Conservation (phyloP, 2,329 filamentous ascomycete species). For the Monilinia fructicola region DNA sequence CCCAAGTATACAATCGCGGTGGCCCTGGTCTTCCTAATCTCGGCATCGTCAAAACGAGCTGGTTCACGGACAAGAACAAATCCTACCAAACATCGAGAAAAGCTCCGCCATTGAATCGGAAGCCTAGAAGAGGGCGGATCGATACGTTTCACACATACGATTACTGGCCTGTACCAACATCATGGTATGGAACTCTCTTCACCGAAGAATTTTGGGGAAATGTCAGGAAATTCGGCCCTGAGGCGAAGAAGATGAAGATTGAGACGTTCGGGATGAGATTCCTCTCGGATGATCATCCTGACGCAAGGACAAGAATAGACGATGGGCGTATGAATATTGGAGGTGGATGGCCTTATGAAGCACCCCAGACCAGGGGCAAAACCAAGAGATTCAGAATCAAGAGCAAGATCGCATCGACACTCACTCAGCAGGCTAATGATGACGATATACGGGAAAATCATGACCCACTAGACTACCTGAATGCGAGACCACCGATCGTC, state of each 20-base stretch:
- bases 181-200: background rate
- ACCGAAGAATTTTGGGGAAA: conserved; percentile 4
- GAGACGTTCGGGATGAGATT: background rate
- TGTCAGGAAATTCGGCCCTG: background rate
- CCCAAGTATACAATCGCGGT: conserved; percentile 2
- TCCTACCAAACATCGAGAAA: conserved; percentile 6
- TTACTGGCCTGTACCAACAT: conserved; percentile 9
- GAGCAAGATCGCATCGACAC: background rate
- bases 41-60: conserved; percentile 8
- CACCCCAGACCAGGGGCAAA: background rate
- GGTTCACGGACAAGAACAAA: conserved; percentile 13
- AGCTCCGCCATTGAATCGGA: background rate
- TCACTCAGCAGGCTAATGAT: background rate
- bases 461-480: background rate
- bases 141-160: conserved; percentile 10
- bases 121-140: background rate
- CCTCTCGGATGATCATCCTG: background rate
- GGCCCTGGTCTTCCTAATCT: conserved; percentile 14
- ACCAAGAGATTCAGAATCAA: background rate
- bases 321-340: background rate
- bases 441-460: background rate
- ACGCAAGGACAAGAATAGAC: background rate
- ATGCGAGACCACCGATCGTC: background rate
- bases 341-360: background rate
- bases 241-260: conserved; percentile 2